A percentile compares a stretch with the other conserved stretches of the same genome.
These are phyloP conservation scores for Protomyces pachydermus DNA, from an alignment of 1,139 yeast species.

Conservation along the genomic window DNA sequence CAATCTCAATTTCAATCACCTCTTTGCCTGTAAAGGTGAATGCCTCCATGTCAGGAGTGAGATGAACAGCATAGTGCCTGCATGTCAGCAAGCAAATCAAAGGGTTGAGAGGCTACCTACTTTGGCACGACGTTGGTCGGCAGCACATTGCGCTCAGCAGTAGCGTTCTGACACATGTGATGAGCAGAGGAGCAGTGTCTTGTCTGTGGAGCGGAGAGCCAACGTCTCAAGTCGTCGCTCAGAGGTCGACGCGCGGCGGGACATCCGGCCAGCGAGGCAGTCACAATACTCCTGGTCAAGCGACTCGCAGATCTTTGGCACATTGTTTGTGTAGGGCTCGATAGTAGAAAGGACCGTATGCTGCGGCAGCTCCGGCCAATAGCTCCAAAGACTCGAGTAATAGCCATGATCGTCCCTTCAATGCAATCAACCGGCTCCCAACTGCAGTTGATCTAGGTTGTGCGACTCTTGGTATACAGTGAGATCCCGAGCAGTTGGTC, in stretches of 20 bases:
- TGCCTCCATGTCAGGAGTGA: conserved; percentile 68
- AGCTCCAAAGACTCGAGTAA: too few species aligned
- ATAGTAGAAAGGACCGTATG: too few species aligned
- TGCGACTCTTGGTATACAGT: too few species aligned
- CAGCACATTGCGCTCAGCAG: conserved; percentile 15
- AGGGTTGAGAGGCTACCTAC: background rate
- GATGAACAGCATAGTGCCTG: conserved; percentile 57
- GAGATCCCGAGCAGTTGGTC: too few species aligned
- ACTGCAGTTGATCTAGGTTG: too few species aligned
- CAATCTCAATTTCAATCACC: conserved; percentile 50
- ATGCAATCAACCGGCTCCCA: too few species aligned
- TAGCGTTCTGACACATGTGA: conserved; percentile 23
- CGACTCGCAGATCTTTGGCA: too few species aligned
- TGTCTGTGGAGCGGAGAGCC: background rate
- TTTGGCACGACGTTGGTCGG: conserved; percentile 28
- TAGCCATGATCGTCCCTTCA: too few species aligned
- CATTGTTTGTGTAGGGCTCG: too few species aligned
- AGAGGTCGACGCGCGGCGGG: background rate
- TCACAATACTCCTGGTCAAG: background rate
- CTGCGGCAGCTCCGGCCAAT: too few species aligned
- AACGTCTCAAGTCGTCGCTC: background rate
- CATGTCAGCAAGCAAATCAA: background rate
- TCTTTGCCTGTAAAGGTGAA: conserved; percentile 68
- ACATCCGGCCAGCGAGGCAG: background rate
- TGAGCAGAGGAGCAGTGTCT: background rate